These are phyloP conservation scores for Ganoderma boninense DNA, from an alignment of 1,284 basidiomycete species.

Conservation along the genomic window DNA sequence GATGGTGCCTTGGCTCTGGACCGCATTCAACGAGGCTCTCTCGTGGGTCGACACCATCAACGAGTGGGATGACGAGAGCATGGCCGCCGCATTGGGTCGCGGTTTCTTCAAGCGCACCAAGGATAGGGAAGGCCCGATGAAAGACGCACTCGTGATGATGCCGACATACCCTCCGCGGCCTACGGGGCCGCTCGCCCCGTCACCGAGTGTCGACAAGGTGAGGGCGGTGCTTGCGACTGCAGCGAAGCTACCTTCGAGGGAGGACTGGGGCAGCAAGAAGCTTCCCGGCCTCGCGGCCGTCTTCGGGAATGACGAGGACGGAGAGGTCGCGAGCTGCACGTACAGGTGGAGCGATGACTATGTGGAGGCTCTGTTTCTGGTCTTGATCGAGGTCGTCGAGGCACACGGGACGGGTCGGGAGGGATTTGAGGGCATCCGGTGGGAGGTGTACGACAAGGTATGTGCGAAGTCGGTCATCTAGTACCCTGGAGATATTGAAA, in stretches of 20 bases:
- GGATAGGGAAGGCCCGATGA: not conserved
- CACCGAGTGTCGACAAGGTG: not conserved
- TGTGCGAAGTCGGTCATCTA: not conserved
- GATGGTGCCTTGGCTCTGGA: slow-evolving; percentile 2
- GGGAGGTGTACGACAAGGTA: not conserved
- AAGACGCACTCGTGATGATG: not conserved
- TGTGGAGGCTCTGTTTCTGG: not conserved
- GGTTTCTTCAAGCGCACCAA: not conserved
- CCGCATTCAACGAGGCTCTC: not conserved
- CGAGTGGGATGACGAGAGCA: not conserved
- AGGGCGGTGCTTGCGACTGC: not conserved
- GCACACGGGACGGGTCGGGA: not conserved
- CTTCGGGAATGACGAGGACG: not conserved
- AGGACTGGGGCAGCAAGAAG: not conserved
- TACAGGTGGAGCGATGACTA: not conserved
- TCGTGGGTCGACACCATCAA: not conserved
- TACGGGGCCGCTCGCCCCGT: not conserved
- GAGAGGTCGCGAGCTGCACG: not conserved
- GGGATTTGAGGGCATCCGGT: not conserved
- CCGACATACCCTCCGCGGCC: not conserved
- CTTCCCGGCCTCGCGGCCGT: not conserved
- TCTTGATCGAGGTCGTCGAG: not conserved
- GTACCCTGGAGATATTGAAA: not conserved
- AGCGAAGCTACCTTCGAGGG: not conserved
- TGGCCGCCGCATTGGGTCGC: not conserved